Percentiles rank a stretch among this genome's conserved stretches.
Evolutionary conservation across 2,329 filamentous ascomycete genomes (phyloP).

Genomic region (Aspergillus sergii): DNA sequence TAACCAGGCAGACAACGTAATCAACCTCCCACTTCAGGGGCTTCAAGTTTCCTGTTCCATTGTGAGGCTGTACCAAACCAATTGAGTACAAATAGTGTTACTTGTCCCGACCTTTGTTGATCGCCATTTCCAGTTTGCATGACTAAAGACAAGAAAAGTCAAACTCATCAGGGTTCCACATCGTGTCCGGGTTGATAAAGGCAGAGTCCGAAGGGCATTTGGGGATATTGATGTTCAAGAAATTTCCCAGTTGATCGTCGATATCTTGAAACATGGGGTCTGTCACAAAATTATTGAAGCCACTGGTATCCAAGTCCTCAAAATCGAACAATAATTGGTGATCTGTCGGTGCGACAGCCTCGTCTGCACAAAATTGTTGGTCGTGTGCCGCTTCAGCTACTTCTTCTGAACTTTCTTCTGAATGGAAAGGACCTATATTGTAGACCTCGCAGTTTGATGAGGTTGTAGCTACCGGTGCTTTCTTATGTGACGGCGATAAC

Average conservation of each 20-base stretch:
- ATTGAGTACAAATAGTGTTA: no score
- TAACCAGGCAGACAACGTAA: no score
- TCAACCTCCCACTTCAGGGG: no score
- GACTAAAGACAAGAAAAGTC: neutral
- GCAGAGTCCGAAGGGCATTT: conserved; percentile 10
- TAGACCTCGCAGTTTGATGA: neutral
- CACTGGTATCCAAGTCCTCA: neutral
- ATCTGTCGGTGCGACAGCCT: neutral
- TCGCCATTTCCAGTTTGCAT: no score
- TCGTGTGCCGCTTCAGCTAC: neutral
- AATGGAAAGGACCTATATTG: neutral
- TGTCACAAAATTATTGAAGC: neutral
- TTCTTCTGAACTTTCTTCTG: neutral
- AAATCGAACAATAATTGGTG: neutral
- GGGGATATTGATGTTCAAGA: conserved; percentile 18
- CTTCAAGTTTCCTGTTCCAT: no score
- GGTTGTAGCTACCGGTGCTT: no score
- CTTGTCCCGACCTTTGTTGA: no score
- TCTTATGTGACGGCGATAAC: neutral
- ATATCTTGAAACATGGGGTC: conserved; percentile 10
- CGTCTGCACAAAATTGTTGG: conserved; percentile 4
- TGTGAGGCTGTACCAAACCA: no score
- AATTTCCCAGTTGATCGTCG: conserved; percentile 18
- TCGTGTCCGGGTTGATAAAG: conserved; percentile 7
- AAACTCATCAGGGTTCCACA: neutral